These are phyloP conservation scores for Wakefieldia striispora DNA, from an alignment of 768 basidiomycete genomes.

Conservation along the genomic window DNA sequence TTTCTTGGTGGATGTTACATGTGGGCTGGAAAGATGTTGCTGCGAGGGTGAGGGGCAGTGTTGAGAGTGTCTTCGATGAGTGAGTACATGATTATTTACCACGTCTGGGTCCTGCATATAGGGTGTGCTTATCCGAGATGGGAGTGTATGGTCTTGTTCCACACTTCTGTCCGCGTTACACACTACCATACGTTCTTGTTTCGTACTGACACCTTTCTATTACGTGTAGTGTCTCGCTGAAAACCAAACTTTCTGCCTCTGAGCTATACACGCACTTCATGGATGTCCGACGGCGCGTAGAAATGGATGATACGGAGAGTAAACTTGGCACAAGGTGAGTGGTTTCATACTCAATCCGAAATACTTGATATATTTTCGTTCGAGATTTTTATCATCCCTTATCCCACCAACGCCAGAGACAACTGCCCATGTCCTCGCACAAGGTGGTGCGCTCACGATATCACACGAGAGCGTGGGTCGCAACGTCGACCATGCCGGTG, in stretches of 20 bases:
- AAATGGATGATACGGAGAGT: constrained; percentile 53
- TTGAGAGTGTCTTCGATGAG: constrained; percentile 85
- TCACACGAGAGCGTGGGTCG: neutral
- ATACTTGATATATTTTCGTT: neutral
- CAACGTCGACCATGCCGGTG: neutral
- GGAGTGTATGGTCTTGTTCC: neutral
- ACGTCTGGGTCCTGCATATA: neutral
- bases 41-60: constrained; percentile 66
- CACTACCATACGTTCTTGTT: neutral
- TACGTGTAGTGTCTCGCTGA: constrained; percentile 70
- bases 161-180: neutral
- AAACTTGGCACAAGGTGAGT: constrained; percentile 18
- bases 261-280: constrained; percentile 69
- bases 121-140: neutral
- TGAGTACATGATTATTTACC: constrained; percentile 37
- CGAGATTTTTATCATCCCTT: constrained; percentile 64
- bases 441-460: constrained; percentile 48
- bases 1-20: constrained; percentile 92
- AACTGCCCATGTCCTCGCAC: constrained; percentile 63
- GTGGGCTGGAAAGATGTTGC: constrained; percentile 89
- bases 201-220: constrained; percentile 11
- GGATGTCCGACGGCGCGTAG: constrained; percentile 76
- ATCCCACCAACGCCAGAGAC: constrained; percentile 73
- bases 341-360: neutral
- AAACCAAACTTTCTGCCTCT: constrained; percentile 63